Base-by-base conservation (phyloP, 371 early-diverging fungal genomes). In the Lichtheimia hyalospora region DNA sequence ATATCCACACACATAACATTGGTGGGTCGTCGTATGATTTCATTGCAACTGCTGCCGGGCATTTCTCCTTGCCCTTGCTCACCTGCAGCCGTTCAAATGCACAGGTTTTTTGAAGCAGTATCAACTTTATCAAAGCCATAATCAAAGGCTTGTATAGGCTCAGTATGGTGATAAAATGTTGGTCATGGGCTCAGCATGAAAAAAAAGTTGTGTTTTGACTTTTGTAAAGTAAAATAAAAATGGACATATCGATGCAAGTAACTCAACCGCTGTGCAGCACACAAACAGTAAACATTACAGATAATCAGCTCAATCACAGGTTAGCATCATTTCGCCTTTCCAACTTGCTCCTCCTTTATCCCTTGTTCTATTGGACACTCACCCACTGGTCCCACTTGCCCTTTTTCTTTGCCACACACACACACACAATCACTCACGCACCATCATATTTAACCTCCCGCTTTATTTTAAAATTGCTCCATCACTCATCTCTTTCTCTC, bases 201-300 rank as follows among this genome's bases (percentile, higher is more conserved):
- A 34, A n/a, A 27, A 34, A 34, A 8, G 34, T 34, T 8, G 5
- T 34, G 34, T 34, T 34, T 5, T 34, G 34, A 10, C n/a, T 46
- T 16, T 18, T 46, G n/a, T 46, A 46, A 46, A 46, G 46, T 46
- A 46, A 49, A 48, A 54, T 54, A 54, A 40, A 60, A 52, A 60
- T 53, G 46, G 61, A 34, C 52, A 53, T 46, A 66, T 58, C 46
- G 21, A 72, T 72, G 73, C 73, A 72, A 68, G 73, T 69, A 63
- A 63, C 62, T 66, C 71, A 64, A 68, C 68, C 53, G 55, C 59
- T 54, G 62, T 64, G 67, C 67, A 67, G 70, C 64, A 70, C 53
- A 51, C 62, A 64, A 67, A 64, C 60, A 63, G 57, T 67, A 64
- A 70, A 64, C 62, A 62, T 52, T 64, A 60, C 55, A 24, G 44